These are phyloP conservation scores for Rhodotorula sp. DNA, from an alignment of 1,284 basidiomycete genomes.

Conservation along the genomic window DNA sequence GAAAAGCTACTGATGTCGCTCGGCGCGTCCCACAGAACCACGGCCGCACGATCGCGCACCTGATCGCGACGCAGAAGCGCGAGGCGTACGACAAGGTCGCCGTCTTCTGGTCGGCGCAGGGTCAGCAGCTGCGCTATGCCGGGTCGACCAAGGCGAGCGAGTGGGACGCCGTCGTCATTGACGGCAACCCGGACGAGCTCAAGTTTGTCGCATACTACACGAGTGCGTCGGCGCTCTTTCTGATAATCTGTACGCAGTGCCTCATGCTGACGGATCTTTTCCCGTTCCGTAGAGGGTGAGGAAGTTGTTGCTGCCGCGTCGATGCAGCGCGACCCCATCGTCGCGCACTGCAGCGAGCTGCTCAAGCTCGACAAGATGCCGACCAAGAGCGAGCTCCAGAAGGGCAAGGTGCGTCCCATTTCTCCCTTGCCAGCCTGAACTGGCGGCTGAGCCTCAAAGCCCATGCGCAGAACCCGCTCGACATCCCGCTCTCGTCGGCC, in stretches of 20 bases:
- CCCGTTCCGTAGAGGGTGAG: conserved; percentile 68
- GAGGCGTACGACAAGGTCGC: conserved; percentile 72
- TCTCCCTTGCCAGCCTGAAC: background rate
- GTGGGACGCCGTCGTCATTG: conserved; percentile 69
- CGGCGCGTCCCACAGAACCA: conserved; percentile 59
- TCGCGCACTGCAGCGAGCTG: conserved; percentile 77
- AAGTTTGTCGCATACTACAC: conserved; percentile 90
- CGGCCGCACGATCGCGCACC: conserved; percentile 77
- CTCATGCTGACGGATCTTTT: conserved; percentile 56
- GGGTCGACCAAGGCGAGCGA: conserved; percentile 55
- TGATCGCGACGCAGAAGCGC: conserved; percentile 60
- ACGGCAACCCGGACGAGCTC: conserved; percentile 74
- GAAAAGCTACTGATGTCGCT: no score
- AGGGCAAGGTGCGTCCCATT: conserved; percentile 53
- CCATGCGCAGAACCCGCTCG: conserved; percentile 23
- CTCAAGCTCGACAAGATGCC: conserved; percentile 80
- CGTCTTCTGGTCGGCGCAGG: conserved; percentile 70
- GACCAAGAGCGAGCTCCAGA: conserved; percentile 68
- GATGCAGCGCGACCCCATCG: conserved; percentile 59
- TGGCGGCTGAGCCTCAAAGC: background rate
- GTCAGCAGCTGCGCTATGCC: conserved; percentile 77
- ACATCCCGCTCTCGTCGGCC: conserved; percentile 14
- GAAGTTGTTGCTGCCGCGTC: conserved; percentile 79
- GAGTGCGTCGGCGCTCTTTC: conserved; percentile 51
- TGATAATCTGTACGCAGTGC: conserved; percentile 73